Base-by-base conservation (phyloP, 441 rosid genomes). In the Rhodomyrtus psidioides region DNA sequence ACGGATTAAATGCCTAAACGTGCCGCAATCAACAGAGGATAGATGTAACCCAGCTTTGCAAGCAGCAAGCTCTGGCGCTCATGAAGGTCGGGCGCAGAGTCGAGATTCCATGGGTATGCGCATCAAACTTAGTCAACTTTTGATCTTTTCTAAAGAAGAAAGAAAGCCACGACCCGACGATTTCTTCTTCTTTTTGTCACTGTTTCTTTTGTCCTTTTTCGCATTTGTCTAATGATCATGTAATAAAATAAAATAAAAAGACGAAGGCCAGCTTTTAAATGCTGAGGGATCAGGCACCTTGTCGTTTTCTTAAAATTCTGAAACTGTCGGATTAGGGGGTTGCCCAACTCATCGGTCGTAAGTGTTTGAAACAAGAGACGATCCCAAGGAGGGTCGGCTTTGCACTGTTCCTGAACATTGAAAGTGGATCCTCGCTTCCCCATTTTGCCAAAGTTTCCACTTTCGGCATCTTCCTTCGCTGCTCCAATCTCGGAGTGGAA, bases 81-180 rank as follows among this genome's bases (percentile, higher is more conserved):
- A 21, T 39, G n/a, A 12, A 39, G 51, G 79, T 24, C 13, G 12
- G 59, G 59, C 6, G 26, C 59, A 24, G 42, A 12, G 56, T 85
- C 86, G 74, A 86, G 88, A 85, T 87, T 87, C 88, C 89, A 76
- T 39, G 27, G 82, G 79, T 54, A 54, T 30, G 42, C 89, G 70
- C 56, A 81, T 87, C 85, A 81, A 86, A 21, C 85, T 79, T 53
- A 46, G 91, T 88, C 91, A 90, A 90, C 91, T 82, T 83, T 90
- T 87, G 90, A 87, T 87, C 86, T 55, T 82, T 86, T 16, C 57
- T 75, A 39, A 70, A 74, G 75, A 26, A 24, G 26, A 83, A 56
- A 74, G 16, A 83, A 55, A 81, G 60, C 79, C 55, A 70, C 51
- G 79, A 70, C 79, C 79, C n/a, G 3, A 10, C 13, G 23, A 70